These are phyloP conservation scores for Metschnikowia henanensis DNA, from an alignment of 805 yeast species.

Conservation along the genomic window DNA sequence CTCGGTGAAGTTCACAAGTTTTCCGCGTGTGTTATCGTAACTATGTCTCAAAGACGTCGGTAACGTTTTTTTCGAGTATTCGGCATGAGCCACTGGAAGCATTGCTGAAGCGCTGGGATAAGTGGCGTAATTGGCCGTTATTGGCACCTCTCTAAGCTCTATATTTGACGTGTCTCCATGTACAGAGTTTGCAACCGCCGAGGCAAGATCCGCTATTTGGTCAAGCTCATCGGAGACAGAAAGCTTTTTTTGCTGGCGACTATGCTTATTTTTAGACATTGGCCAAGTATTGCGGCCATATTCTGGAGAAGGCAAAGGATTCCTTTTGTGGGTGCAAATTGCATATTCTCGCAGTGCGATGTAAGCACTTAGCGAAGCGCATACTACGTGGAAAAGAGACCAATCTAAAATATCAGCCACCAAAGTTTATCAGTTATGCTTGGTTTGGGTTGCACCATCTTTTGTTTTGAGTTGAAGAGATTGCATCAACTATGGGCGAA, in stretches of 20 bases:
- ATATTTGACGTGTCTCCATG: not conserved
- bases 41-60: not conserved
- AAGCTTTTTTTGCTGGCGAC: not conserved
- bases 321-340: constrained; percentile 10
- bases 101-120: constrained; percentile 1
- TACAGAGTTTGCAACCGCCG: constrained; percentile 15
- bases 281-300: not conserved
- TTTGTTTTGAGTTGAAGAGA: no score
- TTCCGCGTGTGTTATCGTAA: not conserved
- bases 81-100: not conserved
- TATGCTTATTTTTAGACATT: constrained; percentile 1
- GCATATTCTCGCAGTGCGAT: constrained; percentile 7
- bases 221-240: constrained; percentile 21
- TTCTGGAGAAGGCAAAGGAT: not conserved
- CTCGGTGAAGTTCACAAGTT: not conserved
- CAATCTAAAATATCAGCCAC: no score
- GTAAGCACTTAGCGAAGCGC: no score
- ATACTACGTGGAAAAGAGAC: no score
- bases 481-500: no score
- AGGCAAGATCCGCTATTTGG: constrained; percentile 26
- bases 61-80: not conserved
- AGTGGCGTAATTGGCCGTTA: constrained; percentile 1
- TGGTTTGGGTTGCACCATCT: no score
- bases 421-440: no score
- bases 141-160: not conserved